phyloP scores from a whole-genome alignment of 192 early-diverging fungal species.

The Linnemannia elongata region DNA sequence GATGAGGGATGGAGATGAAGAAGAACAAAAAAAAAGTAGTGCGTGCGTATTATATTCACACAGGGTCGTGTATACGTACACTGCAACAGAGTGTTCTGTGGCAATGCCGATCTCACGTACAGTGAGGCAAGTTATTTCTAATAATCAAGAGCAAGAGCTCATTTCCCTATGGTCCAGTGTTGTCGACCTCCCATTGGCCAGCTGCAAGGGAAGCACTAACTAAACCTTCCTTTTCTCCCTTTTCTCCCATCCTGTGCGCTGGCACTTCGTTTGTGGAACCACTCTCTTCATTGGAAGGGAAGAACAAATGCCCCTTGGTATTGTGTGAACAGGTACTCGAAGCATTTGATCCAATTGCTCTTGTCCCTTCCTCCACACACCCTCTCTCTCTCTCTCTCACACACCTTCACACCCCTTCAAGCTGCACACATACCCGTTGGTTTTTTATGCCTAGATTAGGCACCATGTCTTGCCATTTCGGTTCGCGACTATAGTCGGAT shows the following conservation, averaged over 20 bases:
- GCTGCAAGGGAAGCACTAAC: background rate
- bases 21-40: background rate
- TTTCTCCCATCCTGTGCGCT: background rate
- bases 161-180: background rate
- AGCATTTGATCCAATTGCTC: conserved; percentile 5
- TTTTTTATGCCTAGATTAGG: no score
- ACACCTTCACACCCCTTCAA: no score
- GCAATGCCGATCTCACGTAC: conserved; percentile 1
- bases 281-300: background rate
- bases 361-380: background rate
- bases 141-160: background rate
- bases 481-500: no score
- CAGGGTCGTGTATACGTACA: background rate
- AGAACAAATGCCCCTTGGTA: background rate
- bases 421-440: no score
- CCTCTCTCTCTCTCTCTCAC: no score
- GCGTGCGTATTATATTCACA: background rate
- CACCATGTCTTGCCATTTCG: no score
- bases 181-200: background rate
- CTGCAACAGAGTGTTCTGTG: background rate
- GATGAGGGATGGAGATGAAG: conserved; percentile 20
- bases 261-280: conserved; percentile 10
- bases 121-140: background rate
- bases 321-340: no score
- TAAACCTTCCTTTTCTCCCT: background rate